A percentile compares a stretch with the other conserved stretches of the same genome.
Evolutionary conservation across 2,329 filamentous ascomycete species (phyloP).

Genomic region (Hortaea sp.): DNA sequence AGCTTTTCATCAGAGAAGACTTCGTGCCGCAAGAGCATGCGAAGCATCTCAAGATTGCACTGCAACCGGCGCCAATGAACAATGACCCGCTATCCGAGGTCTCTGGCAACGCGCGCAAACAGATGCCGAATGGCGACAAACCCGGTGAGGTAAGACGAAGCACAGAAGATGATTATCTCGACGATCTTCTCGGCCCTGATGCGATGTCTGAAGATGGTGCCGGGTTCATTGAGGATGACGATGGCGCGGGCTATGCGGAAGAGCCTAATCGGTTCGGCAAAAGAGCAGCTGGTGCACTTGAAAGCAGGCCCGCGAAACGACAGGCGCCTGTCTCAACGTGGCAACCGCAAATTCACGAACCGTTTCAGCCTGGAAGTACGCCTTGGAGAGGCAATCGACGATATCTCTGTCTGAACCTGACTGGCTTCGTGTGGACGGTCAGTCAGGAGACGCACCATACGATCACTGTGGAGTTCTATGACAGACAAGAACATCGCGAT

Average conservation of each 20-base stretch:
- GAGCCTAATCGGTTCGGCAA: slow-evolving; percentile 56
- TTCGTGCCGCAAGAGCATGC: slow-evolving; percentile 45
- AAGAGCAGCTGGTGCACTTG: slow-evolving; percentile 33
- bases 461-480: slow-evolving; percentile 94
- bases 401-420: slow-evolving; percentile 86
- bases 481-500: slow-evolving; percentile 81
- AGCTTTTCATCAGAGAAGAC: slow-evolving; percentile 80
- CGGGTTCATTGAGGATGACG: slow-evolving; percentile 89
- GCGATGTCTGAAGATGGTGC: slow-evolving; percentile 52
- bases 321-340: slow-evolving; percentile 38
- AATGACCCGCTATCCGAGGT: slow-evolving; percentile 67
- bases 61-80: slow-evolving; percentile 76
- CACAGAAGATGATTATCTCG: slow-evolving; percentile 62
- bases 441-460: slow-evolving; percentile 84
- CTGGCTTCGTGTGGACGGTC: slow-evolving; percentile 93
- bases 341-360: slow-evolving; percentile 62
- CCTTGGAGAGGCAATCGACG: slow-evolving; percentile 92
- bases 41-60: slow-evolving; percentile 38
- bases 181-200: slow-evolving; percentile 64
- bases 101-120: slow-evolving; percentile 53
- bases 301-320: slow-evolving; percentile 42
- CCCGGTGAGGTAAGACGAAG: slow-evolving; percentile 41
- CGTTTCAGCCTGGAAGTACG: slow-evolving; percentile 90
- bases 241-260: slow-evolving; percentile 78
- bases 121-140: slow-evolving; percentile 45